Base-by-base conservation (phyloP, 164 flowering plant species). In the Dillenia suffruticosa region DNA sequence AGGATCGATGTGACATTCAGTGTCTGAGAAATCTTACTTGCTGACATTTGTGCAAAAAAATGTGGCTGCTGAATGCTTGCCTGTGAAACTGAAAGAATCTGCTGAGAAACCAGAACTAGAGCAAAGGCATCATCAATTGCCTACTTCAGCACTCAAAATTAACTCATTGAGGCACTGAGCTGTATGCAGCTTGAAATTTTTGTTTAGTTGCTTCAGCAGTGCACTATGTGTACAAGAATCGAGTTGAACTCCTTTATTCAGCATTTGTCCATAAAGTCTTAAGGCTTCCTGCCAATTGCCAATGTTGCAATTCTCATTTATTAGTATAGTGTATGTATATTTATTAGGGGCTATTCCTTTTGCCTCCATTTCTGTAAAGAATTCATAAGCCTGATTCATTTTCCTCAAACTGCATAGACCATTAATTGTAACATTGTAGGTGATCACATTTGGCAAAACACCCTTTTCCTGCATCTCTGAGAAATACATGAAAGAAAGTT, bases 371-470 rank as follows among this genome's bases (percentile, higher is more conserved):
- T 78, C 81, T 57, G 57, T 14, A 58, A 85, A 80, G 58, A 58
- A 67, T 7, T 47, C 59, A 74, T 84, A 76, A 44, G 91, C 93
- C 60, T 72, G 54, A 19, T 68, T 78, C 46, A 84, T 69, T 63
- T 72, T 75, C 45, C 84, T 51, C 46, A 12, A 52, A 75, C 67
- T 80, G 79, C 93, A 87, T 16, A 77, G 64, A 60, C 91, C 96
- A 80, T 87, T 77, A 55, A 87, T 79, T 48, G 87, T 22, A 40
- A 81, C 79, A 82, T 85, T 87, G 67, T 80, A 89, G 44, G 96
- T 87, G 52, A 85, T 78, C 59, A 77, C 90, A 72, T 87, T 84
- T 47, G 92, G 90, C 2, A 63, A 52, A 32, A 87, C 67, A 49
- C 81, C 78, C 67, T 74, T 79, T 71, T 73, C 69, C 56, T 67